These are phyloP conservation scores for Tolypocladium tropicale DNA, from an alignment of 2,329 filamentous ascomycete species.

Conservation along the genomic window DNA sequence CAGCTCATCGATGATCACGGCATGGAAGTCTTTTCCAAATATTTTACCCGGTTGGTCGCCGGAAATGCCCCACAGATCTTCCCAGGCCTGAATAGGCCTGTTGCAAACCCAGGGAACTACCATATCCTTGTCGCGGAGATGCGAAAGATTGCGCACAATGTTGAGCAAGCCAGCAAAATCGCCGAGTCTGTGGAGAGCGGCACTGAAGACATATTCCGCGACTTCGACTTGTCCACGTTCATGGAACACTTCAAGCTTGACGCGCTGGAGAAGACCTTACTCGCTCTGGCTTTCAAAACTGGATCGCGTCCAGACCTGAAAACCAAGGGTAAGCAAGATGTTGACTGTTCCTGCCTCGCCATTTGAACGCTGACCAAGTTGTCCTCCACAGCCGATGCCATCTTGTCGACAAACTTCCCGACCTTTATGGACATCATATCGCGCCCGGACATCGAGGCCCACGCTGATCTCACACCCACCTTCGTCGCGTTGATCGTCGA, in stretches of 20 bases:
- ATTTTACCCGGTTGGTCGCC: constrained; percentile 85
- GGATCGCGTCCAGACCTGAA: constrained; percentile 73
- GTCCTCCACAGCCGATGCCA: constrained; percentile 62
- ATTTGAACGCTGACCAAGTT: constrained; percentile 36
- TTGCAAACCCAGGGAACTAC: constrained; percentile 72
- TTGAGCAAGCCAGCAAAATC: constrained; percentile 78
- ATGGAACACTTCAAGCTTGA: constrained; percentile 95
- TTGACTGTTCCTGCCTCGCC: background rate
- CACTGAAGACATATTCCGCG: constrained; percentile 87
- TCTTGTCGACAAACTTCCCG: constrained; percentile 69
- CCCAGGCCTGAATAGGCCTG: constrained; percentile 61
- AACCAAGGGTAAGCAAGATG: constrained; percentile 63
- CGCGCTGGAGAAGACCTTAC: constrained; percentile 73
- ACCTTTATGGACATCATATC: constrained; percentile 71
- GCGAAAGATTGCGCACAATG: constrained; percentile 71
- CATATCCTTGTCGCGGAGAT: constrained; percentile 74
- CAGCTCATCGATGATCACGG: constrained; percentile 95
- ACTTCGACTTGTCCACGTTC: constrained; percentile 93
- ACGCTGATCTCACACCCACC: constrained; percentile 54
- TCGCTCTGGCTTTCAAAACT: constrained; percentile 81
- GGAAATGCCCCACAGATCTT: constrained; percentile 91
- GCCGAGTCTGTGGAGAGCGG: constrained; percentile 86
- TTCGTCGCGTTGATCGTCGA: constrained; percentile 77
- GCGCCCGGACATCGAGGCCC: constrained; percentile 49
- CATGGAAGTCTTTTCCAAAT: constrained; percentile 97